These are phyloP conservation scores for Auricularia auricula-judae DNA, from an alignment of 768 basidiomycete species.

Conservation along the genomic window DNA sequence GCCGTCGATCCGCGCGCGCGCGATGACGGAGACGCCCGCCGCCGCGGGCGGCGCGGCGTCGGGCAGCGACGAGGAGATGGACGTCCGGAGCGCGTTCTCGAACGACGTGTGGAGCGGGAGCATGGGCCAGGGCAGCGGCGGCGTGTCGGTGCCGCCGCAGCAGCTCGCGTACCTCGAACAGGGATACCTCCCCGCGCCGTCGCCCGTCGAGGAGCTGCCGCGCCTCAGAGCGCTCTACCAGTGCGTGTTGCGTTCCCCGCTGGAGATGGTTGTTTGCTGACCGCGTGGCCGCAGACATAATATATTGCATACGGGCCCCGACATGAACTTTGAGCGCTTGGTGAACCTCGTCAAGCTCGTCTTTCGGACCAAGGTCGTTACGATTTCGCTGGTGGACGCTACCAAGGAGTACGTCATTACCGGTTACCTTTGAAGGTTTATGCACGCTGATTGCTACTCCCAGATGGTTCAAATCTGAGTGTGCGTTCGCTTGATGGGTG, in stretches of 20 bases:
- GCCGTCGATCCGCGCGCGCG: background rate
- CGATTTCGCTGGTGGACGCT: conserved; percentile 74
- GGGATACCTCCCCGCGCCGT: conserved; percentile 58
- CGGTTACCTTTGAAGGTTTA: conserved; percentile 3
- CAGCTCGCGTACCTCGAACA: conserved; percentile 53
- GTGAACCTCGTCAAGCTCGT: conserved; percentile 88
- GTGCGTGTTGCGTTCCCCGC: conserved; percentile 26
- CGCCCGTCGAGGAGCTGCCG: conserved; percentile 76
- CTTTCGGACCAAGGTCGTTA: conserved; percentile 78
- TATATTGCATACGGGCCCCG: conserved; percentile 76
- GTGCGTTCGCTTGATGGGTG: conserved; percentile 28
- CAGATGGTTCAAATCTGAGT: conserved; percentile 87
- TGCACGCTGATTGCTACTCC: background rate
- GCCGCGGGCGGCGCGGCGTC: background rate
- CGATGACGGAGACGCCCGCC: background rate
- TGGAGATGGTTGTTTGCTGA: background rate
- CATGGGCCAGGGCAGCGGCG: conserved; percentile 24
- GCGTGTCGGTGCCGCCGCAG: conserved; percentile 41
- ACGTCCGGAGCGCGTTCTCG: background rate
- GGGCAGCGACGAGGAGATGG: background rate
- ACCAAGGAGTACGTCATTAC: conserved; percentile 56
- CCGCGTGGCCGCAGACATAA: conserved; percentile 49
- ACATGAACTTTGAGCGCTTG: conserved; percentile 89
- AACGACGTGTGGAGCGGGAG: background rate
- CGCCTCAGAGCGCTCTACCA: conserved; percentile 78